Base-by-base conservation (phyloP, 2,329 filamentous ascomycete genomes). In the Calonectria fujianensis region DNA sequence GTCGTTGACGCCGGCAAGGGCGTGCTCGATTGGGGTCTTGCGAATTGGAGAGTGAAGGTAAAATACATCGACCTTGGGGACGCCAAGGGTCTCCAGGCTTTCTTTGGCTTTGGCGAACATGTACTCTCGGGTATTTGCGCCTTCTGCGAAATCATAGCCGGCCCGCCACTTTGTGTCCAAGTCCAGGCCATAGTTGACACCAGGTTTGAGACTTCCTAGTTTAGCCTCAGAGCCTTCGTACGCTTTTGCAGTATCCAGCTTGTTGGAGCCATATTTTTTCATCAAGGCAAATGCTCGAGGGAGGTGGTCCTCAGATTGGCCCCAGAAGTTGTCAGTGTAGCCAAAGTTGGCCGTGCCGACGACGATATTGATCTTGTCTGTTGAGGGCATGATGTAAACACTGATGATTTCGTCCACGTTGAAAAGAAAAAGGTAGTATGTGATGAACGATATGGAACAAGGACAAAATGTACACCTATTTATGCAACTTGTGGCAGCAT, bases 241-340 rank as follows among this genome's bases (percentile, higher is more conserved):
- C 24, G 50, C 50, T 27, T 52, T 27, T 13, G 50, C 50, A 29
- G 50, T 52, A 18, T 52, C 50, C 24, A 52, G 50, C 5, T 52
- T 52, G 9, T 52, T 27, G 13, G n/a, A 52, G 4, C 50, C 50
- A 29, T 52, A 52, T 31, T 52, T 52, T 11, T 52, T 52, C 24
- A 52, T 52, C 50, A 52, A 29, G n/a, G 24, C 50, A 27, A 52
- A 52, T 52, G 50, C 50, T 6, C 27, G 50, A 2, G 7, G 24
- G 24, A 52, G 50, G 13, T 52, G 50, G 18, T 52, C 24, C 24
- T 24, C 24, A 29, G 50, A 52, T 29, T 29, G 11, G 50, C 50
- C 50, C 50, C 50, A 52, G 50, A 52, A 52, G 13, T 52, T 52
- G 24, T 52, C 50, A 52, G 24, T 10, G 5, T 52, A 52, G 50